Percentiles rank a stretch among this genome's conserved stretches.
Evolutionary conservation across 2,329 filamentous ascomycete species (phyloP).

Genomic region (Xylariaceae sp.): DNA sequence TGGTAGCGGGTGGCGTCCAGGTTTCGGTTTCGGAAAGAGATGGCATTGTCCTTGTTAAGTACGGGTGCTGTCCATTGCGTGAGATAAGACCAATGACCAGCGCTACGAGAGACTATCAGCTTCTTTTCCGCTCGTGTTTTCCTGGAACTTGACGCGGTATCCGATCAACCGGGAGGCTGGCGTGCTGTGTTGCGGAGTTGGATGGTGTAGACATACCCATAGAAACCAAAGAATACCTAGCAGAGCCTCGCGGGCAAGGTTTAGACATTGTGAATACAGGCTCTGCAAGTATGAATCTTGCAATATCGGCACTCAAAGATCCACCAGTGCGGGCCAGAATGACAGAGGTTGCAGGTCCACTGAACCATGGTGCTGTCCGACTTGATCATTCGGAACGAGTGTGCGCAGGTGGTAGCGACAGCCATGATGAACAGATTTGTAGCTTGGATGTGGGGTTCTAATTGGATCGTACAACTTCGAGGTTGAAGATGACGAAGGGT

Average conservation of each 20-base stretch:
- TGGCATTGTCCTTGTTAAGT: neutral
- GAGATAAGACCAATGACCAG: slow-evolving; percentile 1
- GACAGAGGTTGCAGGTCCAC: slow-evolving; percentile 63
- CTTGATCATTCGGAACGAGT: slow-evolving; percentile 63
- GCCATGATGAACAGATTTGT: slow-evolving; percentile 40
- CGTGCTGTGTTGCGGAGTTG: neutral
- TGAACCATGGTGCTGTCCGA: slow-evolving; percentile 61
- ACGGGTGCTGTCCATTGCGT: neutral
- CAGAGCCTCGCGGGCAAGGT: neutral
- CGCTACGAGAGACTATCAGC: slow-evolving; percentile 10
- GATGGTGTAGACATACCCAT: slow-evolving; percentile 6
- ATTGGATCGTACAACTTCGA: neutral
- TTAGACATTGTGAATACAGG: slow-evolving; percentile 49
- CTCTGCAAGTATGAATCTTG: slow-evolving; percentile 60
- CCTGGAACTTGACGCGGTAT: neutral
- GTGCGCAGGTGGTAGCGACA: slow-evolving; percentile 54
- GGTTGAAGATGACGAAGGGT: neutral
- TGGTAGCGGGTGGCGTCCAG: slow-evolving; percentile 8
- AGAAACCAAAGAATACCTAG: neutral
- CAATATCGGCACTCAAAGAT: slow-evolving; percentile 68
- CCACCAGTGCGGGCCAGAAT: slow-evolving; percentile 61
- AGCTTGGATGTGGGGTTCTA: neutral
- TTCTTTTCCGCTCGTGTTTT: neutral
- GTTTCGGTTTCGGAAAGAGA: neutral
- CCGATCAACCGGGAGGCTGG: neutral